Conservation (phyloP, 2,329 filamentous ascomycete species). For the Pseudogymnoascus pannorum region DNA sequence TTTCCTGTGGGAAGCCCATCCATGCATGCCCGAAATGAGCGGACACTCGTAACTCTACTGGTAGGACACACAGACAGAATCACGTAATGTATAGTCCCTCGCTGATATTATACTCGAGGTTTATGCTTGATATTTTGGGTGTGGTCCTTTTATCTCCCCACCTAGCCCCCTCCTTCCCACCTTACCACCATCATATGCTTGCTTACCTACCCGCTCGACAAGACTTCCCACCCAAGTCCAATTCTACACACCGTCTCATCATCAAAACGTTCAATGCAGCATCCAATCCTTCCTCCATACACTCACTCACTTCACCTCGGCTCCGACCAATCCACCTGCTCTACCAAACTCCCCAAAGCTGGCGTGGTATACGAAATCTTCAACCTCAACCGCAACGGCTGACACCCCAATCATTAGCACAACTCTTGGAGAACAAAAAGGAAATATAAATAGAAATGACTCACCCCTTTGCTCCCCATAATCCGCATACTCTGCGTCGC, state of each 20-base stretch:
- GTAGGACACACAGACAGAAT: background rate
- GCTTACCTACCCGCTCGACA: background rate
- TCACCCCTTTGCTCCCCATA: slow-evolving; percentile 77
- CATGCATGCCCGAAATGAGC: no score
- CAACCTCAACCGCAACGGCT: slow-evolving; percentile 79
- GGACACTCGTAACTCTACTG: no score
- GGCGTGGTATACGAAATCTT: slow-evolving; percentile 75
- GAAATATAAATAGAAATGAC: slow-evolving; percentile 35
- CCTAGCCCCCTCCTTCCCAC: no score
- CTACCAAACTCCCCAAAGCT: slow-evolving; percentile 61
- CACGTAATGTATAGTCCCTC: background rate
- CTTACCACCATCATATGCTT: background rate
- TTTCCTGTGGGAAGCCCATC: no score
- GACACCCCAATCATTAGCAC: slow-evolving; percentile 17
- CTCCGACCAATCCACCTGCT: slow-evolving; percentile 97
- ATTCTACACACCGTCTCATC: background rate
- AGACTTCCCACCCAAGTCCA: background rate
- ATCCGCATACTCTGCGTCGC: slow-evolving; percentile 90
- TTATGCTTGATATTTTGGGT: slow-evolving; percentile 6
- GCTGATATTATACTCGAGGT: background rate
- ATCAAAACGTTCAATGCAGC: background rate
- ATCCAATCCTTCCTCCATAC: background rate
- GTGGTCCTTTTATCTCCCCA: background rate
- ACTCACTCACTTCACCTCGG: slow-evolving; percentile 34
- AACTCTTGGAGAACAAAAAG: no score